Percentiles rank a stretch among this genome's conserved stretches.
Evolutionary conservation across 345 rosid species (phyloP).

Genomic region (Sapria himalayana): DNA sequence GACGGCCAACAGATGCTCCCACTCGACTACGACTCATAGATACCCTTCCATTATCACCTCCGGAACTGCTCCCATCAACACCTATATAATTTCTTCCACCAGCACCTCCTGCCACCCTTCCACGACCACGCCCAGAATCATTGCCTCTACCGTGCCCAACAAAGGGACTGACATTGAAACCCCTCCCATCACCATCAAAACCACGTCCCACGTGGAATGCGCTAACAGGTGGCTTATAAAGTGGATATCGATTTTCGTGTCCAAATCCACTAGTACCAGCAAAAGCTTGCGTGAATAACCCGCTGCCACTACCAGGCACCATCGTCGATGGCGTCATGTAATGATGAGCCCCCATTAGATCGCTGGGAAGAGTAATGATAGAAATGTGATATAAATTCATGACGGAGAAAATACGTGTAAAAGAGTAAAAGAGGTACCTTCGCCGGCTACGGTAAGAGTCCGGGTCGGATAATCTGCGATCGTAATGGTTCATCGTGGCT

Average conservation of each 20-base stretch:
- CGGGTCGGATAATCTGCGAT: slow-evolving; percentile 55
- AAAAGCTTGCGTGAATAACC: slow-evolving; percentile 15
- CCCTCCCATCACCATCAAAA: slow-evolving; percentile 12
- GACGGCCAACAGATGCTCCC: slow-evolving; percentile 8
- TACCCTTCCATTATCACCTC: slow-evolving; percentile 11
- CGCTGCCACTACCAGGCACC: slow-evolving; percentile 15
- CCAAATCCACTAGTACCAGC: slow-evolving; percentile 6
- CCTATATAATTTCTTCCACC: slow-evolving; percentile 9
- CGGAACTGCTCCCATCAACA: slow-evolving; percentile 12
- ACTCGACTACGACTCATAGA: slow-evolving; percentile 8
- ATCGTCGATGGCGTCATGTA: slow-evolving; percentile 11
- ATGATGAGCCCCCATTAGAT: slow-evolving; percentile 20
- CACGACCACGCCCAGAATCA: slow-evolving; percentile 7
- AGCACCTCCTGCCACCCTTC: slow-evolving; percentile 11
- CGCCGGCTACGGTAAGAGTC: slow-evolving; percentile 71
- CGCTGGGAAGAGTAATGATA: slow-evolving; percentile 19
- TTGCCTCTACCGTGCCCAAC: slow-evolving; percentile 14
- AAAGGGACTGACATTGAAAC: slow-evolving; percentile 5
- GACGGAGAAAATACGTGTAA: background rate
- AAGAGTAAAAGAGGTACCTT: slow-evolving; percentile 19
- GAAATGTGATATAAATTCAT: background rate
- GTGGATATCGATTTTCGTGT: slow-evolving; percentile 17
- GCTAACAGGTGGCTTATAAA: slow-evolving; percentile 35
- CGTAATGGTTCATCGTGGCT: slow-evolving; percentile 34
- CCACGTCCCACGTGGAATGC: slow-evolving; percentile 27